Base-by-base conservation (phyloP, 202 grass and related monocot species). In the Elaeis oleifera region DNA sequence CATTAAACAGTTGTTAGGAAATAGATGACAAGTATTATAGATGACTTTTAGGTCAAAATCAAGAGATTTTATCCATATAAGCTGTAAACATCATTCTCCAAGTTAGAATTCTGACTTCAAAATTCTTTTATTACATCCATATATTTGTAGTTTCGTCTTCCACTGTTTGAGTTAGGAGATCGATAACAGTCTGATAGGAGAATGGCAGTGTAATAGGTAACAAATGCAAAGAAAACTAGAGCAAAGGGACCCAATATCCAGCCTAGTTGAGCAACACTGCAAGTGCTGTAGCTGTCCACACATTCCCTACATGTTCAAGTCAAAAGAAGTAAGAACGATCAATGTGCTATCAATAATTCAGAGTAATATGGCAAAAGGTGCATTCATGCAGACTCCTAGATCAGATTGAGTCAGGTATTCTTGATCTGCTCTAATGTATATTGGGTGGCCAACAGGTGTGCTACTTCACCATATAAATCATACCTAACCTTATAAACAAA, bases 241-340 rank as follows among this genome's bases (percentile, higher is more conserved):
- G 36, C 23, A 36, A 67, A 11, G 59, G 76, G 68, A 50, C 76
- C 76, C 16, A 59, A 53, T 5, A 72, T 72, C 76, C 76, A 79
- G 3, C 76, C 76, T 16, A 79, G 53, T 48, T 79, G 76, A 0
- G 76, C 68, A 26, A 79, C 56, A 58, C 76, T 79, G 68, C 64
- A 11, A 79, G 61, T 24, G 76, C 68, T 50, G 68, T 29, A 36
- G 76, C 68, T 58, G 68, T 79, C 76, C 68, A 72, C 54, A 79
- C 53, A 72, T 60, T 72, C 49, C 76, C 76, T 79, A 50, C 51
- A 65, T n/a, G 11, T 13, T 65, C 59, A 58, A 78, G 50, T 49
- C 20, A 74, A 50, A 48, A 44, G 9, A 44, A 44, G 36, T 44
- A 44, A 44, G 9, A 13, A 44, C 13, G 36, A 44, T 44, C 9